Base-by-base conservation (phyloP, 495 filamentous ascomycete genomes). In the Astrothelium subdiscretum region DNA sequence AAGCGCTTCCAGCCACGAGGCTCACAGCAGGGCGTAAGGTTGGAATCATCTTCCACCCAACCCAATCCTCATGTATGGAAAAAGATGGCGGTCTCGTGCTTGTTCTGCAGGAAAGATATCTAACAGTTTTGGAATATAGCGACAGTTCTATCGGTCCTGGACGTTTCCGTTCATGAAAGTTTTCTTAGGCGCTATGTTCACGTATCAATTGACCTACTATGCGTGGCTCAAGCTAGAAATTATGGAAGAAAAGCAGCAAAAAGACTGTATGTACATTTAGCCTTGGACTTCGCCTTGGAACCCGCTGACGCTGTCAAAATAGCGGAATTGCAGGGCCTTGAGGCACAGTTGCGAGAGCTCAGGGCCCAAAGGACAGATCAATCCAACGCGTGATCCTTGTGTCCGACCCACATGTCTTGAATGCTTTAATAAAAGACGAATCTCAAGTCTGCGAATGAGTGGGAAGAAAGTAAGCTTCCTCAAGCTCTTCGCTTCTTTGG, bases 141-240 rank as follows among this genome's bases (percentile, higher is more conserved):
- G 84, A 52, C 74, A 77, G 1, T 91, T 92, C 71, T 98, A 94
- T 76, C 85, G 83, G 65, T 80, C 81, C 60, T 96, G 95, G 73
- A 79, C 81, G 29, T 79, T 87, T 6, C 92, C 94, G 13, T 81
- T 97, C 62, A 81, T 81, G 40, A 97, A 96, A 74, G 86, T 88
- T 63, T 87, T 95, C 68, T 80, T 97, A 10, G 85, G 91, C 58
- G 89, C 91, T 15, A 78, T 96, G 26, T 87, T 95, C 73, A 89
- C 87, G 0, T 98, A 96, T 75, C 94, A 98, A 72, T 68, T 89
- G 11, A 73, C 83, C 27, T 95, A 96, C 74, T 95, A 83, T 82
- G 75, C 78, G 24, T 98, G 92, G 94, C 63, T 83, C 73, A 94
- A 89, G 75, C 77, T 97, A n/a, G 92, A 97, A 75, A 80, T 78